Evolutionary conservation across 371 early-diverging fungal genomes (phyloP), one percentile per base, ranked within the genome.

Genomic region (Mucor piriformis): DNA sequence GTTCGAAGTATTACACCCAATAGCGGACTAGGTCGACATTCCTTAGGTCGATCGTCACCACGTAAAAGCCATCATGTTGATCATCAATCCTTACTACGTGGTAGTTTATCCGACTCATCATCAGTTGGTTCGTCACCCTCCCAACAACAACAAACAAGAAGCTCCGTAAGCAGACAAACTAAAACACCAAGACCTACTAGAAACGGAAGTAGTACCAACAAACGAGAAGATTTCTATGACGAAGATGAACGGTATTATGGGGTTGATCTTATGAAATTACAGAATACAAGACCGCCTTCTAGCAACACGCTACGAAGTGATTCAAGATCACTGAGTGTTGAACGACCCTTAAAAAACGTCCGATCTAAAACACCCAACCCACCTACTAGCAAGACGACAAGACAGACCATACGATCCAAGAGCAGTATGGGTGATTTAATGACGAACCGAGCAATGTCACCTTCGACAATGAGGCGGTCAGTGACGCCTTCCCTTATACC

Each of bases 401-500:
- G 12, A 12, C 16, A 21, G 5, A 24, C 46, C 10, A 23, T 57
- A 6, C 52, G 74, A 18, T 70, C 72, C 15, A 69, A 68, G 32
- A 73, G 69, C 53, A 79, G 74, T 54, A 54, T 76, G 42, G 76
- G 70, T 10, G 62, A 59, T 48, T 56, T 62, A 32, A 49, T 32
- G 16, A 33, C 51, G 1, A 25, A 56, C 7, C 46, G 61, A 35
- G 50, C 50, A 6, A 24, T 52, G 46, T 63, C 67, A 15, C 63
- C 66, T 11, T 54, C 70, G 20, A 38, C 54, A 11, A 27, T 37
- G 11, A 53, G 50, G 21, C 55, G 74, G 10, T 59, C 75, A 8
- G 65, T 56, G 21, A 76, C 80, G n/a, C 80, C 80, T 7, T 80
- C 80, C 1, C 38, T 76, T 37, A 80, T 80, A 52, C 80, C 80